A percentile compares a stretch with the other conserved stretches of the same genome.
Conservation (phyloP, 768 basidiomycete genomes). For the Kockovaella imperatae region DNA sequence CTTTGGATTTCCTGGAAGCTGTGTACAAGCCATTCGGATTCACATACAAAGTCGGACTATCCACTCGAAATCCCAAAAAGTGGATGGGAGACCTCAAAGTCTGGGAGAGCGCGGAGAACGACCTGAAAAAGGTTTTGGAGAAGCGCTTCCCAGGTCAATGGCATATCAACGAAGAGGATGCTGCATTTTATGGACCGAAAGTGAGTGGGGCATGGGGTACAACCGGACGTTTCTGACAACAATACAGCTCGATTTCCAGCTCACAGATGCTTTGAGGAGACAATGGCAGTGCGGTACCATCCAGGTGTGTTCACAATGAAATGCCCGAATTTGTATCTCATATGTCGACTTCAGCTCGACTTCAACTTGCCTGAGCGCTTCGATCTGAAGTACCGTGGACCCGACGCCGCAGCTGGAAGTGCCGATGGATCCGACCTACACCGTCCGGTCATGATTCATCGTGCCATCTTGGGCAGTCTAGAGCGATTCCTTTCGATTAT, state of each 20-base stretch:
- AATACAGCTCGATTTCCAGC: slow-evolving; percentile 78
- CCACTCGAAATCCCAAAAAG: slow-evolving; percentile 86
- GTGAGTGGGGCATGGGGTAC: slow-evolving; percentile 10
- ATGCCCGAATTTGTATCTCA: background rate
- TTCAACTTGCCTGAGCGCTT: slow-evolving; percentile 97
- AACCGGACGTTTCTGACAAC: background rate
- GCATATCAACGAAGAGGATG: slow-evolving; percentile 90
- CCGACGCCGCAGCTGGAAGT: slow-evolving; percentile 46
- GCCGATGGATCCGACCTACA: slow-evolving; percentile 45
- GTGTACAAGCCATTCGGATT: slow-evolving; percentile 93
- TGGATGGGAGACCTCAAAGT: slow-evolving; percentile 79
- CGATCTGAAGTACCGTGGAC: slow-evolving; percentile 83
- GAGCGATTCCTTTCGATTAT: slow-evolving; percentile 96
- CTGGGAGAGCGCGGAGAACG: slow-evolving; percentile 76
- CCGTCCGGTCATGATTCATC: slow-evolving; percentile 94
- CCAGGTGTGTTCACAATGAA: slow-evolving; percentile 32
- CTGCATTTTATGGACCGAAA: slow-evolving; percentile 99
- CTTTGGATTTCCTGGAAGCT: slow-evolving; percentile 93
- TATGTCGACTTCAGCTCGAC: slow-evolving; percentile 60
- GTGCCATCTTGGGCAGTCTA: slow-evolving; percentile 85
- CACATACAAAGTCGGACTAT: slow-evolving; percentile 84
- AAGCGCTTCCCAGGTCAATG: slow-evolving; percentile 79
- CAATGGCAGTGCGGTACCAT: slow-evolving; percentile 99
- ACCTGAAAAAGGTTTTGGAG: slow-evolving; percentile 57
- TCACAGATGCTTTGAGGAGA: slow-evolving; percentile 80